These are phyloP conservation scores for Schizopora paradoxa DNA, from an alignment of 1,284 basidiomycete genomes.

Conservation along the genomic window DNA sequence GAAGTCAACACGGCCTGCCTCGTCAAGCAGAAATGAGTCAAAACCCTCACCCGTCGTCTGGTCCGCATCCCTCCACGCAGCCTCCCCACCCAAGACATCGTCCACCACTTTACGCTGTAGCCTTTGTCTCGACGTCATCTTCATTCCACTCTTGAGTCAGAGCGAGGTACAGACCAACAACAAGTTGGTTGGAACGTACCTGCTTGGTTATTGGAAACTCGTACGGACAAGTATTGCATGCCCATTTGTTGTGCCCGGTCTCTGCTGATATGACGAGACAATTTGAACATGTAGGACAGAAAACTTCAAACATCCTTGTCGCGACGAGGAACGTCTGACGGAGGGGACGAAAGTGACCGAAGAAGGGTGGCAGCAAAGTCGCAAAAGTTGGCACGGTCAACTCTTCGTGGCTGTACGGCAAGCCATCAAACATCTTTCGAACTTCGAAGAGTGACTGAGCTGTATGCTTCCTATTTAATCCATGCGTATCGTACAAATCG, in stretches of 20 bases:
- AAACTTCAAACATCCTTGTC: too few species aligned
- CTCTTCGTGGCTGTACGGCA: too few species aligned
- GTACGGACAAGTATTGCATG: constrained; percentile 92
- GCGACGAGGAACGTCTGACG: too few species aligned
- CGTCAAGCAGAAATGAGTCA: neutral
- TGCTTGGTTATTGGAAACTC: constrained; percentile 80
- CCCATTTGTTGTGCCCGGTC: constrained; percentile 83
- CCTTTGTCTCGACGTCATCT: constrained; percentile 87
- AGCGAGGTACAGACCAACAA: neutral
- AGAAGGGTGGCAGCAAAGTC: too few species aligned
- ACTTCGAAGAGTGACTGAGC: too few species aligned
- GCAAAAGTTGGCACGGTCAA: too few species aligned
- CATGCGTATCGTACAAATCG: too few species aligned
- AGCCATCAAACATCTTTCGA: too few species aligned
- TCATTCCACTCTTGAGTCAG: constrained; percentile 7
- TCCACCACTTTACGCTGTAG: constrained; percentile 85
- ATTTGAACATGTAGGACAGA: constrained; percentile 95
- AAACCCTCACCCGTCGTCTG: constrained; percentile 65
- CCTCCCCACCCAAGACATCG: constrained; percentile 90
- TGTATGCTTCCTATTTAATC: too few species aligned
- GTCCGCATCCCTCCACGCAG: constrained; percentile 95
- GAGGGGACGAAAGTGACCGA: too few species aligned
- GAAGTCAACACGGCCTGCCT: constrained; percentile 1
- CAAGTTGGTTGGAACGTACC: constrained; percentile 35
- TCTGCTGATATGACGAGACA: constrained; percentile 78